phyloP scores from a whole-genome alignment of 2,329 filamentous ascomycete species.

The Mycocentrospora acerina region DNA sequence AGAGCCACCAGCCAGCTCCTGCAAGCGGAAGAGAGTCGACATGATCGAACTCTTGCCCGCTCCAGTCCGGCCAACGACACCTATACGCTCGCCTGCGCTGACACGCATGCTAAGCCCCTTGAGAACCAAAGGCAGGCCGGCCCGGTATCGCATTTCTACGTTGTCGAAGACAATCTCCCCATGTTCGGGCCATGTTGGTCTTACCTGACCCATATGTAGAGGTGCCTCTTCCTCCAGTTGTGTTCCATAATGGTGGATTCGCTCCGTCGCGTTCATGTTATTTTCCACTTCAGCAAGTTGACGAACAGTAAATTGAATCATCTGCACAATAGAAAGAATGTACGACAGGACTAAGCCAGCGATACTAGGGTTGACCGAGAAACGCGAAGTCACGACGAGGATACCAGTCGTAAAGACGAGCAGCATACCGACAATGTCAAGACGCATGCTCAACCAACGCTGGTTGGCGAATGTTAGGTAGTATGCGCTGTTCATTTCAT shows the following conservation, averaged over 20 bases:
- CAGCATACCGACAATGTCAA: slow-evolving; percentile 80
- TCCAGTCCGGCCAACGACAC: slow-evolving; percentile 78
- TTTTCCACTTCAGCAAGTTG: slow-evolving; percentile 96
- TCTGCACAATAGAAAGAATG: slow-evolving; percentile 88
- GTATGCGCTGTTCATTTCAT: slow-evolving; percentile 92
- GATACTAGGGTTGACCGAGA: slow-evolving; percentile 80
- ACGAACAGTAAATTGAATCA: slow-evolving; percentile 93
- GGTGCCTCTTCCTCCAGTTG: slow-evolving; percentile 88
- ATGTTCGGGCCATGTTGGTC: slow-evolving; percentile 77
- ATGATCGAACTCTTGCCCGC: slow-evolving; percentile 84
- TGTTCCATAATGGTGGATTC: slow-evolving; percentile 85
- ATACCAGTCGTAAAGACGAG: slow-evolving; percentile 88
- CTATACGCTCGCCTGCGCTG: slow-evolving; percentile 73
- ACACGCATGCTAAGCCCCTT: slow-evolving; percentile 65
- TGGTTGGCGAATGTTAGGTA: slow-evolving; percentile 96
- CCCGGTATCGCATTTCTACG: slow-evolving; percentile 55
- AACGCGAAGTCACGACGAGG: slow-evolving; percentile 87
- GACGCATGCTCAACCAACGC: slow-evolving; percentile 82
- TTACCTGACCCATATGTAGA: slow-evolving; percentile 70
- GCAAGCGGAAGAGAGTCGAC: slow-evolving; percentile 75
- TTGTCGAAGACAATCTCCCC: slow-evolving; percentile 64
- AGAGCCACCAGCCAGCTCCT: slow-evolving; percentile 50
- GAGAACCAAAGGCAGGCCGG: slow-evolving; percentile 51
- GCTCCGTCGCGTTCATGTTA: slow-evolving; percentile 95
- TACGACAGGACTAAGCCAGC: slow-evolving; percentile 88